Evolutionary conservation across 805 yeast genomes (phyloP), one percentile per base, ranked within the genome.

Genomic region (Lipomyces sp.): DNA sequence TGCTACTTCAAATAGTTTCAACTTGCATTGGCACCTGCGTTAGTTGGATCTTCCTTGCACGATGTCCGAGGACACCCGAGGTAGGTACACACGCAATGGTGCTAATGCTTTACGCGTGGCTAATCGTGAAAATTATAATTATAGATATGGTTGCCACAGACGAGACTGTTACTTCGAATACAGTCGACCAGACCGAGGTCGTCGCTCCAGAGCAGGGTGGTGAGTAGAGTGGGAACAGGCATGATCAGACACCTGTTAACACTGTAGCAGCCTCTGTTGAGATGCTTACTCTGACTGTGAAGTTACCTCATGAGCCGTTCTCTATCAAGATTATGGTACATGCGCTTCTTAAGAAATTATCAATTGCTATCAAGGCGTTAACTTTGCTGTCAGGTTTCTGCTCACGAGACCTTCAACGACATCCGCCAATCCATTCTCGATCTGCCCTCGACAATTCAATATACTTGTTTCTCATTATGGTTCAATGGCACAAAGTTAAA

Each of bases 351-450:
- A 18, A 1, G 33, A 4, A 3, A 13, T 29, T 10, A 45, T 11
- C n/a, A 42, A 34, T 58, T 18, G 7, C 37, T 10, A n/a, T 8
- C 29, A 13, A 18, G 45, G 32, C 29, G 48, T 15, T 42, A 42
- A 42, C 48, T 4, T 42, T n/a, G 18, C 24, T 15, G 10, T 2
- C 59, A 70, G 73, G 73, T 74, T 32, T 71, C 74, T 15, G 57
- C 64, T 10, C 75, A 76, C 65, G 92, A 87, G 68, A 76, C 87
- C 24, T 73, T 89, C 59, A 78, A 82, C 55, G 90, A 87, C 63
- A 80, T 90, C 59, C 82, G 80, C 67, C 86, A 85, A 73, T 82
- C 89, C 15, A 77, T 90, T 59, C 77, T 82, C n/a, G 77, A 85
- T n/a, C 77, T 86, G 37, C 85, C 89, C 8, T 80, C 81, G 33